A percentile compares a stretch with the other conserved stretches of the same genome.
Conservation (phyloP, 768 basidiomycete genomes). For the Xerocomus spinulosus region DNA sequence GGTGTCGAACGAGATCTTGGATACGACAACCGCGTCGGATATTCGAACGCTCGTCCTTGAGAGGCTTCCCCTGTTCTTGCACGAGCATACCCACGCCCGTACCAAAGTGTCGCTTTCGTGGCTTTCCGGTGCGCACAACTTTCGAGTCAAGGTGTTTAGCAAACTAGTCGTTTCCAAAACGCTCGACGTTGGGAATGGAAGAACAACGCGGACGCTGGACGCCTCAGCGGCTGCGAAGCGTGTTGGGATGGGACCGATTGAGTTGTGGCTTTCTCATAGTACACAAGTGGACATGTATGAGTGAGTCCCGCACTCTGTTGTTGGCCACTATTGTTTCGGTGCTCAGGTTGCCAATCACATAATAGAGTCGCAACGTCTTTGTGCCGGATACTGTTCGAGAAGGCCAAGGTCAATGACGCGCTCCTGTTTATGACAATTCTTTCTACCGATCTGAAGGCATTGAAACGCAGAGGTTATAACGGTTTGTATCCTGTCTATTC, state of each 20-base stretch:
- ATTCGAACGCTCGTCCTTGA: slow-evolving; percentile 67
- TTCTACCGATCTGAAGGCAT: slow-evolving; percentile 78
- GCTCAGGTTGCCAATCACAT: background rate
- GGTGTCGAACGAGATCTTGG: slow-evolving; percentile 46
- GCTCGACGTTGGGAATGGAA: slow-evolving; percentile 48
- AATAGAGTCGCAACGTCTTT: slow-evolving; percentile 78
- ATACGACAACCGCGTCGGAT: slow-evolving; percentile 46
- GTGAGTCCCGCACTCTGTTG: slow-evolving; percentile 44
- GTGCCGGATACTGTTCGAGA: slow-evolving; percentile 73
- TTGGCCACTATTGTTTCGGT: background rate
- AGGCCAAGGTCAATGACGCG: slow-evolving; percentile 79
- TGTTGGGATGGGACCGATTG: slow-evolving; percentile 54
- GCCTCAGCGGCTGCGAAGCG: slow-evolving; percentile 68
- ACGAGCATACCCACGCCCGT: slow-evolving; percentile 74
- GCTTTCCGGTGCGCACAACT: slow-evolving; percentile 60
- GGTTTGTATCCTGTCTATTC: slow-evolving; percentile 38
- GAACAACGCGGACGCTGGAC: slow-evolving; percentile 53
- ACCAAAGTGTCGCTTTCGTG: slow-evolving; percentile 60
- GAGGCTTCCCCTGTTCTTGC: slow-evolving; percentile 84
- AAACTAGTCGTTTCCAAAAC: slow-evolving; percentile 61
- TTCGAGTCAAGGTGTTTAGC: slow-evolving; percentile 63
- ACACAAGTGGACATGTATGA: slow-evolving; percentile 87
- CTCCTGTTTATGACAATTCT: slow-evolving; percentile 91
- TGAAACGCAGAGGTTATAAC: slow-evolving; percentile 83
- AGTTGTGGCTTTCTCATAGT: slow-evolving; percentile 73